Conservation (phyloP, 148 eudicot species). For the Nepenthes mirabilis region DNA sequence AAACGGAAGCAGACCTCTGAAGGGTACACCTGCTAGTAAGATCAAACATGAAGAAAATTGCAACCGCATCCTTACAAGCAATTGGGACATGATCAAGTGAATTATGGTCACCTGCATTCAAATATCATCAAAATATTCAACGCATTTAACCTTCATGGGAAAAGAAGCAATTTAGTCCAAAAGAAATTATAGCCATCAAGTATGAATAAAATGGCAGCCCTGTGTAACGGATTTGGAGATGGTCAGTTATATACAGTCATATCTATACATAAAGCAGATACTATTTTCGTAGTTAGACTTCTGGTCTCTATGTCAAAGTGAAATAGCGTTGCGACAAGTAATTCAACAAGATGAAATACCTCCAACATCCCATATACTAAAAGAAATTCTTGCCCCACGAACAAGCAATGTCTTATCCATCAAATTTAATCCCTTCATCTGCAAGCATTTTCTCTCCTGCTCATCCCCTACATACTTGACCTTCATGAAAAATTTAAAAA, state of each 20-base stretch:
- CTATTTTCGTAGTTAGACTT: not conserved
- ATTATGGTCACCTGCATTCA: conserved; percentile 33
- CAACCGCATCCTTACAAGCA: conserved; percentile 79
- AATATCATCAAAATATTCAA: not conserved
- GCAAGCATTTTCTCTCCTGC: conserved; percentile 45
- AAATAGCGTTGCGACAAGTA: not conserved
- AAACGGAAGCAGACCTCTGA: conserved; percentile 26
- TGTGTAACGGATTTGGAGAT: too few species aligned
- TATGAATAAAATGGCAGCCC: too few species aligned
- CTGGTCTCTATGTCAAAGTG: not conserved
- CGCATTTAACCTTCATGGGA: too few species aligned
- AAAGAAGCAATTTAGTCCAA: too few species aligned
- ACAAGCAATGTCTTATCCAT: conserved; percentile 63
- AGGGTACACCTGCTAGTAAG: conserved; percentile 74
- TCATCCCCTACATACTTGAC: conserved; percentile 86
- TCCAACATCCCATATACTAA: conserved; percentile 88
- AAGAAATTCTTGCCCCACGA: conserved; percentile 71
- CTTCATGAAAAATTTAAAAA: conserved; percentile 19
- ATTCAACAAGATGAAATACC: conserved; percentile 21
- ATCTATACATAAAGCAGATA: too few species aligned
- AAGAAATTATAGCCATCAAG: too few species aligned
- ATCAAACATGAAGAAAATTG: conserved; percentile 80
- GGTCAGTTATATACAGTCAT: too few species aligned
- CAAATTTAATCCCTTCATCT: conserved; percentile 72
- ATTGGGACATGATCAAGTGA: conserved; percentile 63